phyloP scores from a whole-genome alignment of 306 rosid species.

The Cicer chorassanicum region DNA sequence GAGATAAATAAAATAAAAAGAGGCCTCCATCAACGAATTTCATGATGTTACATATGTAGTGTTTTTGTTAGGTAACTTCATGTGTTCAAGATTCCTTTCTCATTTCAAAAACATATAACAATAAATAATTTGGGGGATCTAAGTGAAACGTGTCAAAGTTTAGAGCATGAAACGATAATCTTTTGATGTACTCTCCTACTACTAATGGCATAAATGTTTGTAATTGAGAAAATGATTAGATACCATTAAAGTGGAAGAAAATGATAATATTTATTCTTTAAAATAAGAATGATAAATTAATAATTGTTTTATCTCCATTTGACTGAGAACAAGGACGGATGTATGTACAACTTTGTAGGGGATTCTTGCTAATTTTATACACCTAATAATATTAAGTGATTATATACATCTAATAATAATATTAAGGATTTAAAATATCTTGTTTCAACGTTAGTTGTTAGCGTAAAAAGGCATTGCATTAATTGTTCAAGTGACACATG shows the following conservation, averaged over 20 bases:
- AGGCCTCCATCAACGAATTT: conserved; percentile 28
- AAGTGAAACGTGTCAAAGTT: conserved; percentile 46
- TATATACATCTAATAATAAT: no score
- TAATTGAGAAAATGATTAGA: conserved; percentile 13
- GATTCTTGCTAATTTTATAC: no score
- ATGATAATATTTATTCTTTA: neutral
- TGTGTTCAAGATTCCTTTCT: conserved; percentile 50
- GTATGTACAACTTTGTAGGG: no score
- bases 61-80: conserved; percentile 49
- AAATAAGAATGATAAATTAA: neutral
- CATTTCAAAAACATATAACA: conserved; percentile 29
- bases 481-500: no score
- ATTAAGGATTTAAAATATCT: no score
- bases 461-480: no score
- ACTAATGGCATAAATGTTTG: neutral
- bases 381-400: no score
- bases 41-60: conserved; percentile 51
- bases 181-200: neutral
- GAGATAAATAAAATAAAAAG: neutral
- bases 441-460: no score
- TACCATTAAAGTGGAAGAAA: neutral
- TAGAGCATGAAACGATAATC: conserved; percentile 27
- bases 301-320: neutral
- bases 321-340: neutral
- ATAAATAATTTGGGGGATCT: conserved; percentile 39